Conservation (phyloP, 768 basidiomycete genomes). For the Obba rivulosa region DNA sequence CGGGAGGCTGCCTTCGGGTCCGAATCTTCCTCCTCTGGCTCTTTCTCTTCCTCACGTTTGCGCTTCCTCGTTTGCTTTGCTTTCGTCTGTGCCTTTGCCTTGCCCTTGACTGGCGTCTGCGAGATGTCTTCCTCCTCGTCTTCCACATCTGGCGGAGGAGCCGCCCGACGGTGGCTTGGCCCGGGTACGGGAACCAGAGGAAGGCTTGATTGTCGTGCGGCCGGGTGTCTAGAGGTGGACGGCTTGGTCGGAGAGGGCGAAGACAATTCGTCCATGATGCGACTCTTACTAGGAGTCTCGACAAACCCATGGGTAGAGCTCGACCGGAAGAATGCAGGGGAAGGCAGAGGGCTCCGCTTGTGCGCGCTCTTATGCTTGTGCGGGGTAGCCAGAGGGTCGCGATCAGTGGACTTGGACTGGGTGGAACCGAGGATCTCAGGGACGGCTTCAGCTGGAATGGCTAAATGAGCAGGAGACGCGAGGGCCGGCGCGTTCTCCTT, state of each 20-base stretch:
- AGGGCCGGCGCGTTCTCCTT: slow-evolving; percentile 17
- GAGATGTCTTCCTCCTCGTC: not conserved
- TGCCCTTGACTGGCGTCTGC: not conserved
- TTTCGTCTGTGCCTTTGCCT: not conserved
- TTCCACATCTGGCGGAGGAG: not conserved
- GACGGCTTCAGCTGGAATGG: not conserved
- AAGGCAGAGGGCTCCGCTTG: slow-evolving; percentile 18
- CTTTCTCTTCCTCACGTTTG: slow-evolving; percentile 9
- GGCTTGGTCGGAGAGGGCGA: slow-evolving; percentile 19
- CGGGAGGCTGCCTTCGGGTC: slow-evolving; percentile 13
- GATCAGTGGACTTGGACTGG: slow-evolving; percentile 3
- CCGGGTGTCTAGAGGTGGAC: not conserved
- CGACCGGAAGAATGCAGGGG: slow-evolving; percentile 13
- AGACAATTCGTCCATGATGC: slow-evolving; percentile 1
- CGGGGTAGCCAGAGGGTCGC: slow-evolving; percentile 19
- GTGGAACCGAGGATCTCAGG: not conserved
- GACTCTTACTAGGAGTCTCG: slow-evolving; percentile 9
- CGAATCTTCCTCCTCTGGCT: slow-evolving; percentile 4
- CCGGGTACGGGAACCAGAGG: not conserved
- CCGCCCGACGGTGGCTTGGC: no score
- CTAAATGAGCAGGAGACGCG: not conserved
- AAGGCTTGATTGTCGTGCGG: not conserved
- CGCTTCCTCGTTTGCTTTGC: slow-evolving; percentile 8
- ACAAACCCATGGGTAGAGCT: slow-evolving; percentile 11
- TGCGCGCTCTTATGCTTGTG: slow-evolving; percentile 18